Evolutionary conservation across 495 filamentous ascomycete genomes (phyloP).

Genomic region (Talaromyces borbonicus): DNA sequence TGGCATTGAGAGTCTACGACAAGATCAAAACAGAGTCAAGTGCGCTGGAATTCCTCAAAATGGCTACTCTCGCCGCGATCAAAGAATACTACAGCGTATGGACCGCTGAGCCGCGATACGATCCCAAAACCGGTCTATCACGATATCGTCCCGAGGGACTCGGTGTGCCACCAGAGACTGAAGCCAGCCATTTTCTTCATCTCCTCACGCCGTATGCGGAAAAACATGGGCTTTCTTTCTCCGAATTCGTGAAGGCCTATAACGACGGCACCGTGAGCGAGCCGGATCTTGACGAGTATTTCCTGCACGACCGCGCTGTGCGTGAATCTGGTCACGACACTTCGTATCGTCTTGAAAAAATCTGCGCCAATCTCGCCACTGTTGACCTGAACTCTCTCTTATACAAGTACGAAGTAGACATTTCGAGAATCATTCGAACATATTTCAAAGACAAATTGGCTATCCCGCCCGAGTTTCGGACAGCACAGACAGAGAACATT

Average conservation of each 20-base stretch:
- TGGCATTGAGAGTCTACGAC: constrained; percentile 84
- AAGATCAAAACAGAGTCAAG: constrained; percentile 73
- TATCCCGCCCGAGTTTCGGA: constrained; percentile 72
- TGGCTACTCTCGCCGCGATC: constrained; percentile 78
- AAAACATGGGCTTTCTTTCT: constrained; percentile 71
- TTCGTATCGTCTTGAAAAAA: constrained; percentile 78
- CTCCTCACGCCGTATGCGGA: constrained; percentile 76
- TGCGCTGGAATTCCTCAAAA: constrained; percentile 65
- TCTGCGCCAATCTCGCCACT: constrained; percentile 82
- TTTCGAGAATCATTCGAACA: constrained; percentile 69
- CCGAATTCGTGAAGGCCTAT: constrained; percentile 78
- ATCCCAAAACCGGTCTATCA: constrained; percentile 73
- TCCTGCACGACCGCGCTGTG: constrained; percentile 88
- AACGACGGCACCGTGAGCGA: constrained; percentile 69
- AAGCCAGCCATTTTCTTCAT: constrained; percentile 78
- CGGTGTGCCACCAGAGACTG: constrained; percentile 91
- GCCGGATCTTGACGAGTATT: constrained; percentile 87
- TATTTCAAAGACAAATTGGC: constrained; percentile 69
- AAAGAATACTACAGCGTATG: constrained; percentile 95
- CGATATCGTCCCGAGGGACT: constrained; percentile 80
- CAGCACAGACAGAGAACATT: constrained; percentile 41
- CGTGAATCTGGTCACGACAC: constrained; percentile 98
- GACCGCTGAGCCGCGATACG: constrained; percentile 70
- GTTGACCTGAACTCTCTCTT: constrained; percentile 88
- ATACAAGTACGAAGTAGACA: constrained; percentile 94